A percentile compares a stretch with the other conserved stretches of the same genome.
These are phyloP conservation scores for Neonectria coccinea DNA, from an alignment of 2,329 filamentous ascomycete genomes.

Conservation along the genomic window DNA sequence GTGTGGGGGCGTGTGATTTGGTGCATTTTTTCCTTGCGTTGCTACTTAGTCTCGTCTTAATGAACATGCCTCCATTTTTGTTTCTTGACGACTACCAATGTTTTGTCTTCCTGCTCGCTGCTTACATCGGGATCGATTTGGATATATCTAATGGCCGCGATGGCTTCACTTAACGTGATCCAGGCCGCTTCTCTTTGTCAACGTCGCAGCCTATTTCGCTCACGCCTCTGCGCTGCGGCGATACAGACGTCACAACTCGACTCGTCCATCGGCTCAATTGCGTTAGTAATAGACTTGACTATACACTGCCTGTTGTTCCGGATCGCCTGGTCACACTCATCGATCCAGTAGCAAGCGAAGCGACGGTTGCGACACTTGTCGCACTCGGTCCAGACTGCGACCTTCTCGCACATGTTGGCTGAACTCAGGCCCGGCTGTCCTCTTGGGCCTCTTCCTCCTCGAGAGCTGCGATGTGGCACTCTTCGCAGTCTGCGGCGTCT, in stretches of 20 bases:
- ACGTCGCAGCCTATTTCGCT: background rate
- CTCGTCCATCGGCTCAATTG: too few species aligned
- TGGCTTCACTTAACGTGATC: background rate
- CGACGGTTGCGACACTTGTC: too few species aligned
- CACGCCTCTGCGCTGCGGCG: too few species aligned
- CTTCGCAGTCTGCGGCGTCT: background rate
- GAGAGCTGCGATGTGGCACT: background rate
- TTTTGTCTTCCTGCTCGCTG: background rate
- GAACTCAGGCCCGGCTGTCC: background rate
- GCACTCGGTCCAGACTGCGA: background rate
- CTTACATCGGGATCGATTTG: conserved; percentile 8
- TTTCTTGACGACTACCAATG: conserved; percentile 27
- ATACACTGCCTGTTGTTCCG: background rate
- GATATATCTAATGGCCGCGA: background rate
- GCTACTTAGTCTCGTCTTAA: conserved; percentile 37
- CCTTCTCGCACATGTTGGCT: background rate
- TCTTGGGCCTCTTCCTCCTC: background rate
- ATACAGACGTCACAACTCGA: too few species aligned
- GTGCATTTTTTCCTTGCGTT: conserved; percentile 18
- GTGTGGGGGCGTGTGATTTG: conserved; percentile 18
- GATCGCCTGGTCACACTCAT: background rate
- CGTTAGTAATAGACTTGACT: too few species aligned
- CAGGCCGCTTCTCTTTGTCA: background rate
- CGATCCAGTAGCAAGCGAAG: background rate
- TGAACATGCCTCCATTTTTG: conserved; percentile 37